phyloP scores from a whole-genome alignment of 352 stramenopile genomes.

The Globisporangium barbulae region DNA sequence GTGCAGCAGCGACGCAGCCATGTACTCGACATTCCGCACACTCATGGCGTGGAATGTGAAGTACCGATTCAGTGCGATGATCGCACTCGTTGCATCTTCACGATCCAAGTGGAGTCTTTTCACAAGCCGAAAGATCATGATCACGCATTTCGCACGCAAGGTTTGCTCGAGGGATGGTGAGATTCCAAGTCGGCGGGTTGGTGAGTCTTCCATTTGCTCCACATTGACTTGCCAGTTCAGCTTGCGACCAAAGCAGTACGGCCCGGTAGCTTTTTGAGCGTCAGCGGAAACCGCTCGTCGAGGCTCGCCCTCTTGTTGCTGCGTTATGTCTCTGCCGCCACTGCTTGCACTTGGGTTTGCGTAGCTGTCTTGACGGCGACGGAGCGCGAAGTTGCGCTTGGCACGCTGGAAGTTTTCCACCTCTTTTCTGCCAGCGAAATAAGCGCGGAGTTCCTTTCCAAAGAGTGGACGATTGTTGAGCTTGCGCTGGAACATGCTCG shows the following conservation, averaged over 20 bases:
- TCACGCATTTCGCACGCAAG: constrained; percentile 59
- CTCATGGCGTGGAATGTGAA: constrained; percentile 75
- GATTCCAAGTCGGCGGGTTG: constrained; percentile 50
- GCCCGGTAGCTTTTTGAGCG: constrained; percentile 14
- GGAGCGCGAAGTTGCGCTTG: constrained; percentile 43
- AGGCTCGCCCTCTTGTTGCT: constrained; percentile 9
- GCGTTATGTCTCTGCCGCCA: constrained; percentile 20
- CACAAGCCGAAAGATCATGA: constrained; percentile 58
- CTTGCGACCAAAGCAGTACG: constrained; percentile 67
- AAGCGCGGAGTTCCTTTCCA: constrained; percentile 50
- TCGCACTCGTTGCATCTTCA: constrained; percentile 68
- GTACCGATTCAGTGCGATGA: constrained; percentile 77
- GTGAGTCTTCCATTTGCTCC: constrained; percentile 53
- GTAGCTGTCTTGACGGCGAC: constrained; percentile 16
- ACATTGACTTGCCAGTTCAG: constrained; percentile 73
- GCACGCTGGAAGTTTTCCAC: constrained; percentile 59
- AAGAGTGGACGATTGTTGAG: constrained; percentile 59
- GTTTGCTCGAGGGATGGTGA: constrained; percentile 64
- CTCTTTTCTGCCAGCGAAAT: constrained; percentile 46
- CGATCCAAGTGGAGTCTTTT: constrained; percentile 61
- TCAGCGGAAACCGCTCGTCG: not conserved
- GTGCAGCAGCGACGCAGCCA: constrained; percentile 67
- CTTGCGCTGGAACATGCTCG: constrained; percentile 45
- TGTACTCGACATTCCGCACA: constrained; percentile 54
- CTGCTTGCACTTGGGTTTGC: constrained; percentile 4